Percentiles rank a stretch among this genome's conserved stretches.
These are phyloP conservation scores for Macadamia tetraphylla DNA, from an alignment of 164 flowering plant genomes.

Conservation along the genomic window DNA sequence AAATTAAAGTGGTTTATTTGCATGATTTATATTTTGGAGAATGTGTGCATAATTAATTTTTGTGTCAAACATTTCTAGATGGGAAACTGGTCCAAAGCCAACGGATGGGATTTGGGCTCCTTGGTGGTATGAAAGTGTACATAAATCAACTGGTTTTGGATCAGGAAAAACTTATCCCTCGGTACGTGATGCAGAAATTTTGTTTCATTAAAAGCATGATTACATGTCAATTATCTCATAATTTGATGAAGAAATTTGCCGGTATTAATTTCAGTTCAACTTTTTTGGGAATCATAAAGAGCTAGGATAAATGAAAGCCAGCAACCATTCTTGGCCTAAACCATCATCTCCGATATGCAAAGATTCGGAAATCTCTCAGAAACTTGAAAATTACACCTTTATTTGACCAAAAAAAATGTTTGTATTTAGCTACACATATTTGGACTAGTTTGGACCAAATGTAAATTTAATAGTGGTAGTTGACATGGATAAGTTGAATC, in stretches of 20 bases:
- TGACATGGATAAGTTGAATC: too few species aligned
- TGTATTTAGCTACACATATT: too few species aligned
- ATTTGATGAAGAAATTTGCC: not conserved
- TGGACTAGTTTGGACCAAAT: too few species aligned
- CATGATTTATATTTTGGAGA: not conserved
- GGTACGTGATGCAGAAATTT: conserved; percentile 31
- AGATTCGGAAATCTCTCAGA: too few species aligned
- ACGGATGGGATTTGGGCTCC: conserved; percentile 96
- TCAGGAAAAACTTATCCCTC: conserved; percentile 47
- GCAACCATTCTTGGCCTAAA: too few species aligned
- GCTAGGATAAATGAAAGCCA: too few species aligned
- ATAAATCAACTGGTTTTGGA: conserved; percentile 65
- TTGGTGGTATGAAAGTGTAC: conserved; percentile 84
- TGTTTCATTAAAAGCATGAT: not conserved
- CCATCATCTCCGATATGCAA: too few species aligned
- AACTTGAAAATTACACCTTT: too few species aligned
- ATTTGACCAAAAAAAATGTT: too few species aligned
- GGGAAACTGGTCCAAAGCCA: conserved; percentile 94
- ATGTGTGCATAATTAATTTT: conserved; percentile 1
- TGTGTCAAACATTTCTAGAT: conserved; percentile 38
- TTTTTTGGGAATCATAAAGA: too few species aligned
- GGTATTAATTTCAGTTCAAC: not conserved
- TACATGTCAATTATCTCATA: not conserved
- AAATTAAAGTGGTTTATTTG: not conserved
- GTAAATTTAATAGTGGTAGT: too few species aligned